Conservation (phyloP, 1,139 yeast genomes). For the Kodamaea arcana region DNA sequence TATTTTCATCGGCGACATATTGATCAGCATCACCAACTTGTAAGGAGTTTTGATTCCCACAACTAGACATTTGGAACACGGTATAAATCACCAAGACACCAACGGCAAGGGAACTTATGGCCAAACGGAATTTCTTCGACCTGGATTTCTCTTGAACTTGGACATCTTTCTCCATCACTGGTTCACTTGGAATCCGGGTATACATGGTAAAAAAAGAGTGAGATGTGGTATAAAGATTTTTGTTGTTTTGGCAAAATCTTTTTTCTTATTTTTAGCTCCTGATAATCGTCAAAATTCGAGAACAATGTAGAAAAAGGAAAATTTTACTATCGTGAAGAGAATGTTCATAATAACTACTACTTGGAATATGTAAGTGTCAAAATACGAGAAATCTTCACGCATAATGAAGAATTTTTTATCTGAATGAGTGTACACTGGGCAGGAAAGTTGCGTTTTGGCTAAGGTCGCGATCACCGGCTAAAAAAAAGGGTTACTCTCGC, state of each 20-base stretch:
- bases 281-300: constrained; percentile 1
- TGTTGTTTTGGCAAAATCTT: not conserved
- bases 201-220: not conserved
- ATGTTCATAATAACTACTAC: too few relatives aligned
- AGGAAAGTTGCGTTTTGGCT: too few relatives aligned
- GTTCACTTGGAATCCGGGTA: not conserved
- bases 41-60: not conserved
- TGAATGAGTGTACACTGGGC: too few relatives aligned
- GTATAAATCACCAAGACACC: not conserved
- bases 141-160: not conserved
- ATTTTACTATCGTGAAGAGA: too few relatives aligned
- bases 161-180: not conserved
- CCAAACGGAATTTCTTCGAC: not conserved
- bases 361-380: too few relatives aligned
- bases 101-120: not conserved
- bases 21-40: not conserved
- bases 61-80: not conserved
- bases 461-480: too few relatives aligned
- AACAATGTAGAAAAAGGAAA: not conserved
- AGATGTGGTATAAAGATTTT: not conserved
- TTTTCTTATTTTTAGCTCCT: not conserved
- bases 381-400: too few relatives aligned
- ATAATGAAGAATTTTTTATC: too few relatives aligned
- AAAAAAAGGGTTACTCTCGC: too few relatives aligned
- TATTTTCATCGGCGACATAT: not conserved